Percentiles rank a stretch among this genome's conserved stretches.
Evolutionary conservation across 768 basidiomycete species (phyloP).

Genomic region (Astraeus odoratus): DNA sequence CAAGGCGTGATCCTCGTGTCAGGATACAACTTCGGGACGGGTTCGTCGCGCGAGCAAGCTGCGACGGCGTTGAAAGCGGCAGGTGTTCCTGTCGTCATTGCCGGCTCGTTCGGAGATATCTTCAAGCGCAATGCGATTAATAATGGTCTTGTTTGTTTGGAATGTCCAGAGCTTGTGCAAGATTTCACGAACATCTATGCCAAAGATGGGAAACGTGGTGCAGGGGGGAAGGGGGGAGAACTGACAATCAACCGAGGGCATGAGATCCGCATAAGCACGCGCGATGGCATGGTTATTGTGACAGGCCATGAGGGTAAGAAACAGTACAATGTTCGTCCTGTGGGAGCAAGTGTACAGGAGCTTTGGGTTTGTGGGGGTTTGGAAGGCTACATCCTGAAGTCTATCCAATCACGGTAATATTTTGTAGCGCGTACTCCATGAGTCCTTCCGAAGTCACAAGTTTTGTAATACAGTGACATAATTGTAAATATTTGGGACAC

Average conservation of each 20-base stretch:
- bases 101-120: constrained; percentile 98
- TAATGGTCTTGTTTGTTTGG: constrained; percentile 93
- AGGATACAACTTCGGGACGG: constrained; percentile 97
- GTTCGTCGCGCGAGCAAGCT: constrained; percentile 95
- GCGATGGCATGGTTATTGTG: constrained; percentile 62
- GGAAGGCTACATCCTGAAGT: constrained; percentile 84
- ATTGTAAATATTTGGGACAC: no score
- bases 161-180: constrained; percentile 81
- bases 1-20: no score
- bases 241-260: constrained; percentile 75
- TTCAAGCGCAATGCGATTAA: constrained; percentile 99
- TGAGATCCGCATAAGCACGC: constrained; percentile 58
- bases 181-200: constrained; percentile 76
- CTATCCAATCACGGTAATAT: constrained; percentile 38
- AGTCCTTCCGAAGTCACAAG: no score
- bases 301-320: constrained; percentile 35
- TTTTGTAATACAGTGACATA: no score
- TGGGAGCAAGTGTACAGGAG: constrained; percentile 95
- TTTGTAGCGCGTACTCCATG: no score
- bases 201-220: constrained; percentile 65
- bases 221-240: constrained; percentile 76
- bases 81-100: no score
- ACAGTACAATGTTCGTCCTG: constrained; percentile 61
- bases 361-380: constrained; percentile 93
- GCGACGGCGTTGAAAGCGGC: constrained; percentile 95